These are phyloP conservation scores for Salix suchowensis DNA, from an alignment of 345 rosid species.

Conservation along the genomic window DNA sequence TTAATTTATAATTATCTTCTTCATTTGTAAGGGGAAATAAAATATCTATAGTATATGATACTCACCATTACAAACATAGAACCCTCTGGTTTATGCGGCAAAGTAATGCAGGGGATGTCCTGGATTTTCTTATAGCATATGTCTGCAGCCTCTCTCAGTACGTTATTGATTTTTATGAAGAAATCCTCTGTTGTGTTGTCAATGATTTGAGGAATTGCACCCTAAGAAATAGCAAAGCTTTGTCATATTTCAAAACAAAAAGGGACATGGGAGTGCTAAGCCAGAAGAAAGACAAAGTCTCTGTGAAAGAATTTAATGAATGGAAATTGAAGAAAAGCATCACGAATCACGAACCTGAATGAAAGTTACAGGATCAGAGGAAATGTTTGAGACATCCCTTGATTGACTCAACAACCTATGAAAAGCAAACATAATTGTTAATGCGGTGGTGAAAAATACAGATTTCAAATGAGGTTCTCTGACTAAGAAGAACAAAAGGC, in stretches of 20 bases:
- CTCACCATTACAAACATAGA: constrained; percentile 47
- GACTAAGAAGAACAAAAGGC: neutral
- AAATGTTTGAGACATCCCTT: constrained; percentile 4
- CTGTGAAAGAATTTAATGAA: too few species aligned
- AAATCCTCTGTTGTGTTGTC: constrained; percentile 36
- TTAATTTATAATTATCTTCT: neutral
- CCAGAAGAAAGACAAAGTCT: too few species aligned
- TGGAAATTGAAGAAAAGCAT: neutral
- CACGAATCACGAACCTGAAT: constrained; percentile 39
- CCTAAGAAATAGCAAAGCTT: constrained; percentile 10
- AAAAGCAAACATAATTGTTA: neutral
- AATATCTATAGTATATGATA: neutral
- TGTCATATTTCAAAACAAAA: neutral
- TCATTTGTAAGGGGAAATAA: neutral
- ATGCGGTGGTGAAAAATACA: too few species aligned
- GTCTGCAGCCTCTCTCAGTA: constrained; percentile 37
- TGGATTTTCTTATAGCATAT: constrained; percentile 29
- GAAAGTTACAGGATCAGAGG: constrained; percentile 40
- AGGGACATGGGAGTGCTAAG: too few species aligned
- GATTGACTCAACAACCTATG: constrained; percentile 28
- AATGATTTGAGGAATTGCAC: constrained; percentile 44
- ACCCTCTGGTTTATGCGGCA: constrained; percentile 46
- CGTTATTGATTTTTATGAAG: constrained; percentile 23
- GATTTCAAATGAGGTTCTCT: too few species aligned
- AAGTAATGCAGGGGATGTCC: constrained; percentile 47